Base-by-base conservation (phyloP, 352 stramenopile genomes). In the Pythium brassicae region DNA sequence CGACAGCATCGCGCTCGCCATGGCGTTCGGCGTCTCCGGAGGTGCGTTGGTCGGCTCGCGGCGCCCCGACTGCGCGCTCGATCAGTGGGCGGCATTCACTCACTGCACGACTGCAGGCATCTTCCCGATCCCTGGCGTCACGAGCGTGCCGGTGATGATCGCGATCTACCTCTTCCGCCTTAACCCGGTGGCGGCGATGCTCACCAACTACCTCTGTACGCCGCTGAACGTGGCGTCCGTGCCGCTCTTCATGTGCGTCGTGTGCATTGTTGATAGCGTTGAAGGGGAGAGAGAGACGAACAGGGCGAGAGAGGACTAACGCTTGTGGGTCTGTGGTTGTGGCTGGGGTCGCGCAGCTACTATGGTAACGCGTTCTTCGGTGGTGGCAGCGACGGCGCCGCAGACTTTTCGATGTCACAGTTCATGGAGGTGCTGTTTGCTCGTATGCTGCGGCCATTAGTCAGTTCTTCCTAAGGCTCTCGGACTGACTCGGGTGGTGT, bases 201-300 rank as follows among this genome's bases (percentile, higher is more conserved):
- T 91, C 55, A 89, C 79, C 3, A 91, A 93, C 60, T 91, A 91
- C 63, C 69, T 91, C 29, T 73, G 74, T 49, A 91, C 83, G 46
- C 83, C 83, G 6, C 69, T 93, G 40, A 93, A 93, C 59, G 80
- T 93, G 54, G 78, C 78, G 47, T 78, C 71, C 0, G 67, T 93
- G 19, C 83, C 83, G 15, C 49, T 90, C 25, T 93, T 91, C 67
- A 89, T 93, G 83, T 93, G 56, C 32, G 77, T 71, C 43, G 29
- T n/a, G 3, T n/a, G n/a, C n/a, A n/a, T n/a, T n/a, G 3, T 22
- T 53, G 35, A 29, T 53, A 40, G 22, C n/a, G 25, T 8, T 48
- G 26, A 17, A 6, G 6, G n/a, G 3, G 3, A 19, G 3, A 52
- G 23, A 12, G 8, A 2, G 3, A 26, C 6, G 22, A 3, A 27